These are phyloP conservation scores for Nephelium lappaceum DNA, from an alignment of 345 rosid genomes.

Conservation along the genomic window DNA sequence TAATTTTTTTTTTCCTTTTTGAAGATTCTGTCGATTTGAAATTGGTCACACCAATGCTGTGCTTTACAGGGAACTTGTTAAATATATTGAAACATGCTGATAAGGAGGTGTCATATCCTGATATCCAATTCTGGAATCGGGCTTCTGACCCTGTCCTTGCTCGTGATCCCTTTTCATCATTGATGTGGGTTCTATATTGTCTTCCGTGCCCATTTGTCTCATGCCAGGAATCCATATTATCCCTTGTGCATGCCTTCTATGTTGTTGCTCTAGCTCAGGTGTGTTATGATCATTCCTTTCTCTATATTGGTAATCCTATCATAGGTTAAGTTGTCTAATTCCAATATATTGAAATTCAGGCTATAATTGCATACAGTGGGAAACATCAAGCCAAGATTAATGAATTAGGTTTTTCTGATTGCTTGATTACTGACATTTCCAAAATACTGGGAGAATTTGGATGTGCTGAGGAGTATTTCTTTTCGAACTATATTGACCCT, in stretches of 20 bases:
- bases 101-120: constrained; percentile 45
- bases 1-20: not conserved
- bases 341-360: constrained; percentile 57
- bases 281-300: constrained; percentile 25
- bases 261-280: constrained; percentile 81
- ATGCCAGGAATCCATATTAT: constrained; percentile 71
- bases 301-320: constrained; percentile 1
- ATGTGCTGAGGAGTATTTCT: constrained; percentile 49
- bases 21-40: constrained; percentile 2
- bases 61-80: constrained; percentile 51
- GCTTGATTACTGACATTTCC: constrained; percentile 59
- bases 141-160: constrained; percentile 83
- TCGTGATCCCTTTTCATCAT: constrained; percentile 92
- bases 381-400: constrained; percentile 32
- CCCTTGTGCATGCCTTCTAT: constrained; percentile 86
- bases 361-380: constrained; percentile 53
- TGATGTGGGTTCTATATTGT: constrained; percentile 94
- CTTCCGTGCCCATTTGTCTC: constrained; percentile 84
- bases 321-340: constrained; percentile 27
- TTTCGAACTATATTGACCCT: constrained; percentile 49
- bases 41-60: constrained; percentile 10
- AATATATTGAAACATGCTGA: constrained; percentile 49
- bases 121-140: constrained; percentile 67
- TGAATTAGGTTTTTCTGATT: constrained; percentile 38
- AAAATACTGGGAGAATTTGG: constrained; percentile 50